Conservation (phyloP, 2,329 filamentous ascomycete species). For the Monilinia laxa region DNA sequence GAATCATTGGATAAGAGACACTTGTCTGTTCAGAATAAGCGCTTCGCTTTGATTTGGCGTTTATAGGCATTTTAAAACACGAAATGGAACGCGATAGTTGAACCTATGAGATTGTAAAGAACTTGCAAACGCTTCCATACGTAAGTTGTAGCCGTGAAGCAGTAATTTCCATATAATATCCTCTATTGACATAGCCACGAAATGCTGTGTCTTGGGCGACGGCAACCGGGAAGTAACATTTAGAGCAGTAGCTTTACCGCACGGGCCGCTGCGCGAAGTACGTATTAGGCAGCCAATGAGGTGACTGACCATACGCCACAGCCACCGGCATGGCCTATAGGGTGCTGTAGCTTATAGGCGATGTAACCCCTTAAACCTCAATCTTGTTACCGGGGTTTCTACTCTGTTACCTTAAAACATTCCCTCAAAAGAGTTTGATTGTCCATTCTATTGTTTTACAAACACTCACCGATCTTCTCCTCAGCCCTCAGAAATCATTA, state of each 20-base stretch:
- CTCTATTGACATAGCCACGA: conserved; percentile 13
- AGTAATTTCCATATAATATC: not conserved
- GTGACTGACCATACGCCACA: not conserved
- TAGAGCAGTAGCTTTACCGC: no score
- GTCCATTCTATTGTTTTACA: not conserved
- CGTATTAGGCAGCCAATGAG: not conserved
- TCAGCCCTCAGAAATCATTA: no score
- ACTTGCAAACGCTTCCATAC: not conserved
- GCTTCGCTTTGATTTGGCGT: conserved; percentile 4
- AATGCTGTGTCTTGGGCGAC: not conserved
- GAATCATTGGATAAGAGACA: conserved; percentile 16
- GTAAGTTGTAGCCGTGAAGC: not conserved
- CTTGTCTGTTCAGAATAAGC: conserved; percentile 13
- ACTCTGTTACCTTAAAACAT: not conserved
- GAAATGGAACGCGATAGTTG: conserved; percentile 1
- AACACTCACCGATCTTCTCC: no score
- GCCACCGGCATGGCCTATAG: not conserved
- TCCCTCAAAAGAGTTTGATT: not conserved
- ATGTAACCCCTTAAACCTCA: not conserved
- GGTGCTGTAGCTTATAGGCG: not conserved
- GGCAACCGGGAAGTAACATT: not conserved
- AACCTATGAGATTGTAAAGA: conserved; percentile 3
- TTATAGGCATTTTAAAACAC: conserved; percentile 5
- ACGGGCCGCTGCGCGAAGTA: no score
- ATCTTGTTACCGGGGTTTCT: no score